Base-by-base conservation (phyloP, 495 filamentous ascomycete species). In the Talaromyces nanjingensis region DNA sequence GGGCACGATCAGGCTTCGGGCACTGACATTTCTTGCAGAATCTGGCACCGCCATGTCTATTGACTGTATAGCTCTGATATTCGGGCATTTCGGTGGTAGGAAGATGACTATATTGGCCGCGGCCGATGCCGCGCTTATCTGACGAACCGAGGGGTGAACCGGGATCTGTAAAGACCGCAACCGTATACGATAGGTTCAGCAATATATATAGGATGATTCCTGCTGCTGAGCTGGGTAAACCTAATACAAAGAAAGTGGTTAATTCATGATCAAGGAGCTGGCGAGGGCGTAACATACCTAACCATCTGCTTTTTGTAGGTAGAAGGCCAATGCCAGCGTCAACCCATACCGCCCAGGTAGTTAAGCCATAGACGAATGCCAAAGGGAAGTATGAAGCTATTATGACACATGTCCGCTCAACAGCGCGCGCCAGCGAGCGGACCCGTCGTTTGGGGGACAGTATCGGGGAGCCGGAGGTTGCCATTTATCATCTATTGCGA, bases 1-100 rank as follows among this genome's bases (percentile, higher is more conserved):
- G 94, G 37, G 96, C 86, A 31, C 94, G 93, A 76, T 98, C 96
- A 49, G 94, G 94, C 77, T 98, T 98, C 59, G 86, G 85, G 33
- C 86, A 86, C 75, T 93, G 88, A 75, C 94, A 98, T 77, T 98
- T 98, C 79, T 98, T 98, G 81, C 94, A 98, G 77, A 88, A 98
- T 37, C 94, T 87, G 33, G 86, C 74, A 66, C 87, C 87, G 62
- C 94, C 94, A 37, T 88, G 90, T 54, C 91, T 90, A 76, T 91
- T 98, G 70, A 96, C 96, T 1, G 92, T 97, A 70, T 90, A 82
- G 25, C 90, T 88, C 9, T 87, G 89, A 67, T 86, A 85, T 53
- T 76, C 74, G 70, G 83, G 67, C 63, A 78, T 71, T 82, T 89
- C 86, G 57, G 83, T 77, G 12, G 86, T 84, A 1, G 89, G 88